Conservation (phyloP, 768 basidiomycete species). For the Agaricus sinodeliciosus region DNA sequence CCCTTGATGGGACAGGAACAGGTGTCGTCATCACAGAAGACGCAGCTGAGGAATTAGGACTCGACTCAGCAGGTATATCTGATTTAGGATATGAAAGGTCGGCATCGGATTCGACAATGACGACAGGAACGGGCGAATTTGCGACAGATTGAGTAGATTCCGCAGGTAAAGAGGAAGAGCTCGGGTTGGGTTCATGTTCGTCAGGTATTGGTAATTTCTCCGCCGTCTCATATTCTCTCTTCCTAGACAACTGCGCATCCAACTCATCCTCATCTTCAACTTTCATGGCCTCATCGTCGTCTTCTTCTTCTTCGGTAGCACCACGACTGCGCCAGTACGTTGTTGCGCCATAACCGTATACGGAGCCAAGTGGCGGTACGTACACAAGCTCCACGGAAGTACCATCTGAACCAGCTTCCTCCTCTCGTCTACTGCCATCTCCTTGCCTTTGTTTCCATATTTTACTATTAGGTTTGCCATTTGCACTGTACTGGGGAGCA, state of each 20-base stretch:
- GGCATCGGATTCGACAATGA: not conserved
- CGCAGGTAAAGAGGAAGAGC: not conserved
- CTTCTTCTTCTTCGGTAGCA: constrained; percentile 17
- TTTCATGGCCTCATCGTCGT: constrained; percentile 17
- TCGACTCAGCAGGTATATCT: not conserved
- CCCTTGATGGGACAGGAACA: not conserved
- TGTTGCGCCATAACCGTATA: constrained; percentile 18
- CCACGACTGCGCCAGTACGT: constrained; percentile 13
- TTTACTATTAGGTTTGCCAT: constrained; percentile 10
- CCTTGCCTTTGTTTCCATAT: constrained; percentile 9
- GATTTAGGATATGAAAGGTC: not conserved
- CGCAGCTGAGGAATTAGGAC: not conserved
- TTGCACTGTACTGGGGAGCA: not conserved
- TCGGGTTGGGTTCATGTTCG: not conserved
- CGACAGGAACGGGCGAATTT: constrained; percentile 8
- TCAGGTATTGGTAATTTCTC: not conserved
- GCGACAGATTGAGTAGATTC: constrained; percentile 3
- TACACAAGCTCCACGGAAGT: constrained; percentile 68
- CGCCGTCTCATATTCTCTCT: constrained; percentile 14
- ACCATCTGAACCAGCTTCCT: constrained; percentile 27
- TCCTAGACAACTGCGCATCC: constrained; percentile 3
- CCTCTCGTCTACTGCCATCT: constrained; percentile 10
- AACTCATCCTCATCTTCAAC: constrained; percentile 15
- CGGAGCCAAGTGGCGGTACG: constrained; percentile 45
- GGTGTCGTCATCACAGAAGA: not conserved